A percentile compares a stretch with the other conserved stretches of the same genome.
Evolutionary conservation across 176 grass and related monocot genomes (phyloP).

Genomic region (Microstegium vimineum): DNA sequence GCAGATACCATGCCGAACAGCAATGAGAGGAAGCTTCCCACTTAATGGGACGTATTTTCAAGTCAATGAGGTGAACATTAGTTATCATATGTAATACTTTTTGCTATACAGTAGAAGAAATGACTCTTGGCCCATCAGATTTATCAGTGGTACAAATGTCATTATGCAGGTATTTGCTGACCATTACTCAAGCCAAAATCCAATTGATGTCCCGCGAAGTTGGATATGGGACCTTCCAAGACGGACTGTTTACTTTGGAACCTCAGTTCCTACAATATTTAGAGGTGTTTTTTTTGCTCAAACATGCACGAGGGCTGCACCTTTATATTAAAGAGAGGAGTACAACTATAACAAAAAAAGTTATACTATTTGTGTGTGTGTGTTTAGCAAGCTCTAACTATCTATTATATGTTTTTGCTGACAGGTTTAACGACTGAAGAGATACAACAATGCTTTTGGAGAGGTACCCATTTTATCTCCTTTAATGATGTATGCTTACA

Average conservation of each 20-base stretch:
- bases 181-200: conserved; percentile 61
- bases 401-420: background rate
- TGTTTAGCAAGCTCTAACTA: conserved; percentile 15
- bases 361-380: too few species aligned
- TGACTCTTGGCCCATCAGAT: conserved; percentile 6
- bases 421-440: conserved; percentile 57
- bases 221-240: conserved; percentile 86
- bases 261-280: conserved; percentile 83
- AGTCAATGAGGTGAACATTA: conserved; percentile 68
- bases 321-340: background rate
- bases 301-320: background rate
- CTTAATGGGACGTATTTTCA: conserved; percentile 89
- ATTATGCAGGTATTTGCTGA: conserved; percentile 86
- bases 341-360: too few species aligned
- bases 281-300: conserved; percentile 44
- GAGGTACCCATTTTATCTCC: conserved; percentile 43
- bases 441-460: conserved; percentile 76
- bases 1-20: conserved; percentile 85
- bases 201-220: conserved; percentile 56
- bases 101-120: conserved; percentile 6
- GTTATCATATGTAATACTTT: background rate
- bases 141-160: conserved; percentile 11
- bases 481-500: conserved; percentile 3
- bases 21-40: conserved; percentile 86
- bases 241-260: conserved; percentile 83